Evolutionary conservation across 306 rosid species (phyloP), one percentile per base, ranked within the genome.

Genomic region (Medicago arabica): DNA sequence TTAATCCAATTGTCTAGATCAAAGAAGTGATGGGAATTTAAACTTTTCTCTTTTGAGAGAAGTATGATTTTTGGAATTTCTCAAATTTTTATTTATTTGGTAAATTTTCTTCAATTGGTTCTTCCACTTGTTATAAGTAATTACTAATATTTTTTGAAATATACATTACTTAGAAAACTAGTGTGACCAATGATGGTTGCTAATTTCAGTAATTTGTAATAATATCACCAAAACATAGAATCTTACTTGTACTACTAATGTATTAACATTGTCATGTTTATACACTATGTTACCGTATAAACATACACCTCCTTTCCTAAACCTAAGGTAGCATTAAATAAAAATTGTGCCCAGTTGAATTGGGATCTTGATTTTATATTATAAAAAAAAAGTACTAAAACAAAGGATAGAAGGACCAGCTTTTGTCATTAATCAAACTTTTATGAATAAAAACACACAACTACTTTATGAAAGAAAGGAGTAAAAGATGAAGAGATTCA

Each of bases 381-480:
- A 41, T 64, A 41, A 19, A 47, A 49, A 34, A 34, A 10, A 38
- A 15, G 55, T 2, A 61, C 13, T 10, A 73, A 44, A 38, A 47
- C 21, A 80, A 58, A 6, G 43, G 28, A 28, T 47, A 50, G 3
- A 21, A 75, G 23, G 63, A 50, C 2, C 15, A 40, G 50, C 61
- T 49, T 74, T 13, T 25, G 47, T 58, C 49, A 44, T 41, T 57
- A 55, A 28, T 8, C 19, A 25, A 59, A 25, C 38, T 80, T 80
- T 8, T 38, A 57, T 57, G 28, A 58, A 41, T 28, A 67, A 43
- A 67, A 65, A 51, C 53, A 49, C 47, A 16, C 49, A 8, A 5
- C 17, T n/a, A 51, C 18, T 50, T 3, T 13, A 2, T 68, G 73
- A 8, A 50, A 50, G n/a, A 49, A 50, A 51, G 57, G 2, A 14